These are phyloP conservation scores for Penicillium robsamsonii DNA, from an alignment of 495 filamentous ascomycete species.

Conservation along the genomic window DNA sequence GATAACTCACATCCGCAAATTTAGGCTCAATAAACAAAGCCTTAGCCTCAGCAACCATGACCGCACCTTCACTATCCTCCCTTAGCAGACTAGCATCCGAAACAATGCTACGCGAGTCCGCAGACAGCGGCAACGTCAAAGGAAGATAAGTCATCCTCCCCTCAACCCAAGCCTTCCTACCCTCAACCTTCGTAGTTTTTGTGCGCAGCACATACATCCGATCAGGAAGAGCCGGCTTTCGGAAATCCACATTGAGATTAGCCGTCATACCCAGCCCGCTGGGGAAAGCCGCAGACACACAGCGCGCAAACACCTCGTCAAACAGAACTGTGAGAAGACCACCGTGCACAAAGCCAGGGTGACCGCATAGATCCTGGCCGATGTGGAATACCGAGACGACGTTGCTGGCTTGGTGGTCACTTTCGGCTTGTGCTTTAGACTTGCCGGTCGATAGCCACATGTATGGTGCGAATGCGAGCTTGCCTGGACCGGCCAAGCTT, in stretches of 20 bases:
- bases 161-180: slow-evolving; percentile 44
- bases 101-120: slow-evolving; percentile 4
- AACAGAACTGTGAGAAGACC: slow-evolving; percentile 41
- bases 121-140: slow-evolving; percentile 13
- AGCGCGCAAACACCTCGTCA: slow-evolving; percentile 44
- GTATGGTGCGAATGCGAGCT: slow-evolving; percentile 74
- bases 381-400: slow-evolving; percentile 40
- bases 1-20: slow-evolving; percentile 60
- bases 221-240: slow-evolving; percentile 57
- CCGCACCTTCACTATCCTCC: slow-evolving; percentile 51
- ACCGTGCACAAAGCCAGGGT: slow-evolving; percentile 43
- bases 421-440: slow-evolving; percentile 29
- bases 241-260: slow-evolving; percentile 62
- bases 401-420: slow-evolving; percentile 13
- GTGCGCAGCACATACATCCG: slow-evolving; percentile 62
- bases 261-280: slow-evolving; percentile 58
- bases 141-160: slow-evolving; percentile 34
- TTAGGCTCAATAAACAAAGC: slow-evolving; percentile 88
- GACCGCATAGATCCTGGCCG: slow-evolving; percentile 36
- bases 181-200: slow-evolving; percentile 42
- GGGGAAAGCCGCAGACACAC: slow-evolving; percentile 39
- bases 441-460: slow-evolving; percentile 51
- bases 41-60: slow-evolving; percentile 70
- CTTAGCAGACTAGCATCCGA: slow-evolving; percentile 15
- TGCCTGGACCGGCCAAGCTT: slow-evolving; percentile 63